phyloP scores from a whole-genome alignment of 139 green algal species.

The Closterium sp. region DNA sequence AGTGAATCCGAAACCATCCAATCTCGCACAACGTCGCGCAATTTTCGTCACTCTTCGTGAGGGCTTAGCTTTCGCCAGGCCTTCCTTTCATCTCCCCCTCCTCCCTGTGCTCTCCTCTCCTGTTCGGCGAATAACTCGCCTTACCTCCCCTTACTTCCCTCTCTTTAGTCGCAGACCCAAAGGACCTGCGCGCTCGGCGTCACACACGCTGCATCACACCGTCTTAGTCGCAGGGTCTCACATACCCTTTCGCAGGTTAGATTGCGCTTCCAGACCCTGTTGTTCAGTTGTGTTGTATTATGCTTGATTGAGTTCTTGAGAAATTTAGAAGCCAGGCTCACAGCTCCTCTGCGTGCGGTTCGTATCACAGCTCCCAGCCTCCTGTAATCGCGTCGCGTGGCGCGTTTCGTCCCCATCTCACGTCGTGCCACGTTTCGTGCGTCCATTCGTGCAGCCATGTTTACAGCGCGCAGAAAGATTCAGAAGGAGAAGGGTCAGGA shows the following conservation, averaged over 20 bases:
- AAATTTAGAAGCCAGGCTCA: not conserved
- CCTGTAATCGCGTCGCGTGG: not conserved
- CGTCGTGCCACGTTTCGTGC: not conserved
- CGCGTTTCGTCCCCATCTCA: not conserved
- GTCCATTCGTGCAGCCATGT: constrained; percentile 43
- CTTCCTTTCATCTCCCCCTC: not conserved
- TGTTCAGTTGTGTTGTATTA: not conserved
- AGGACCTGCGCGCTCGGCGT: not conserved
- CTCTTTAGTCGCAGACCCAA: not conserved
- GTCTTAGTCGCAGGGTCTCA: not conserved
- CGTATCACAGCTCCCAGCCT: not conserved
- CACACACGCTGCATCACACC: not conserved
- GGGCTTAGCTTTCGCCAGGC: not conserved
- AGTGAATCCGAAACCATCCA: not conserved
- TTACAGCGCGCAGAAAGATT: constrained; percentile 94
- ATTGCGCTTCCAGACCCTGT: not conserved
- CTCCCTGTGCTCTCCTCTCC: not conserved
- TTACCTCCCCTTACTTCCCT: not conserved
- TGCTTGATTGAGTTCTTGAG: not conserved
- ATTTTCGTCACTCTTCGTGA: not conserved
- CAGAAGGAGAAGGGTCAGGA: constrained; percentile 91
- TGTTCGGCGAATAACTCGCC: not conserved
- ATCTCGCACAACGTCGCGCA: not conserved
- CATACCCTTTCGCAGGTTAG: not conserved
- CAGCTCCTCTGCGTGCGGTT: not conserved